These are phyloP conservation scores for Coffea eugenioides DNA, from an alignment of 257 asterid species.

Conservation along the genomic window DNA sequence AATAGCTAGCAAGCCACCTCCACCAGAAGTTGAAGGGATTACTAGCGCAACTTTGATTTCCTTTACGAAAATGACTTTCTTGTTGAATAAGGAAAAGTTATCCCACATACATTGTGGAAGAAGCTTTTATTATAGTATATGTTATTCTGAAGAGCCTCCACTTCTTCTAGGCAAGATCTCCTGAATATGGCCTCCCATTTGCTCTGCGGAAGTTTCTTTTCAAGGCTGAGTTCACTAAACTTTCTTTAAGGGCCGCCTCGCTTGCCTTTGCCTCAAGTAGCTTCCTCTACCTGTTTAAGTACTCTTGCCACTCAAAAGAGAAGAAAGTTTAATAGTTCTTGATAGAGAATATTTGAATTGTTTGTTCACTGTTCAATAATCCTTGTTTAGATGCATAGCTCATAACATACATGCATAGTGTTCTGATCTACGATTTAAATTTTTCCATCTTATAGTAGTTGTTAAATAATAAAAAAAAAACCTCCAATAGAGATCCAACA, in stretches of 20 bases:
- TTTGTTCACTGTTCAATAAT: background rate
- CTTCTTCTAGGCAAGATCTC: slow-evolving; percentile 73
- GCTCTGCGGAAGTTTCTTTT: slow-evolving; percentile 54
- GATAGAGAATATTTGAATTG: no score
- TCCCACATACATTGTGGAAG: slow-evolving; percentile 54
- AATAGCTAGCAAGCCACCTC: background rate
- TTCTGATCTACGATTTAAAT: no score
- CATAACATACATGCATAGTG: no score
- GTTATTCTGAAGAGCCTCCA: slow-evolving; percentile 61
- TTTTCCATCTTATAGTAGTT: no score
- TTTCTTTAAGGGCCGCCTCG: slow-evolving; percentile 73
- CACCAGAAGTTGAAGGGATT: background rate
- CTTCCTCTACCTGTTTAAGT: slow-evolving; percentile 77
- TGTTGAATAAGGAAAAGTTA: slow-evolving; percentile 67
- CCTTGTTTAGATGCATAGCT: no score
- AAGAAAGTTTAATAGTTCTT: no score
- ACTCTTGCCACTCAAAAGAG: slow-evolving; percentile 65
- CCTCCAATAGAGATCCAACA: no score
- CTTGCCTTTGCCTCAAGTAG: slow-evolving; percentile 83
- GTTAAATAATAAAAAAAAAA: no score
- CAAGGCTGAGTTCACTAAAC: slow-evolving; percentile 59
- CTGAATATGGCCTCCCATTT: slow-evolving; percentile 75
- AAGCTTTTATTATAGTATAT: slow-evolving; percentile 61
- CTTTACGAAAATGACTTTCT: slow-evolving; percentile 50
- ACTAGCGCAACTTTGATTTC: slow-evolving; percentile 58